Evolutionary conservation across 805 yeast genomes (phyloP), one percentile per base, ranked within the genome.

Genomic region (Candida sonorensis): DNA sequence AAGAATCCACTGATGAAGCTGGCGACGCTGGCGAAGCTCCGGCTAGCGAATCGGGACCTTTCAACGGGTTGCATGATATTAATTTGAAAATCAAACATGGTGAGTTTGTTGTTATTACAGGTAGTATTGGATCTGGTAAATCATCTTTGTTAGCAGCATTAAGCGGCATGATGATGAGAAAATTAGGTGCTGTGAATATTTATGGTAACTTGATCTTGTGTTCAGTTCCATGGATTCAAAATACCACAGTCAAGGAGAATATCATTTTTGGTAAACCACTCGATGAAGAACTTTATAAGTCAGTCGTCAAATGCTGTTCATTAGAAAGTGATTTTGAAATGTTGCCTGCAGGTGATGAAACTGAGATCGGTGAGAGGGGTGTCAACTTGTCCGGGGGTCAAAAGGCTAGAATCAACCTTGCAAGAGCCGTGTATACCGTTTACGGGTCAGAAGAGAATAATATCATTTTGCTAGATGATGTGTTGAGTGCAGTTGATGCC

Each of bases 331-430:
- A 84, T 55, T 61, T 84, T 37, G 69, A 69, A 4, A 62, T 71
- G 17, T 56, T 84, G 19, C 82, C 82, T 7, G 82, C 75, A 13
- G 90, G 90, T 24, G 94, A 84, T 48, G 45, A 50, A 29, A 81
- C 94, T 1, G 81, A 78, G 52, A 81, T 84, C 43, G 94, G 94
- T 41, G 94, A 84, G 53, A 67, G 84, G 51, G 94, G 94, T 46
- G 75, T 84, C 30, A 81, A 87, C 0, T 57, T 84, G 23, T 79
- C 88, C 4, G 94, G 94, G 38, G 94, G 94, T 32, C 94, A 84
- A 55, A 84, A 83, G 61, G 88, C 94, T 1, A 69, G 94, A 53
- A 70, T 84, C 33, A 74, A 75, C 48, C 59, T 84, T 37, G 94
- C 94, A 3, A 68, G 94, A 51, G 81, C 90, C 2, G 85, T 81